phyloP scores from a whole-genome alignment of 2,329 filamentous ascomycete genomes.

The Chaetothyriales sp. region DNA sequence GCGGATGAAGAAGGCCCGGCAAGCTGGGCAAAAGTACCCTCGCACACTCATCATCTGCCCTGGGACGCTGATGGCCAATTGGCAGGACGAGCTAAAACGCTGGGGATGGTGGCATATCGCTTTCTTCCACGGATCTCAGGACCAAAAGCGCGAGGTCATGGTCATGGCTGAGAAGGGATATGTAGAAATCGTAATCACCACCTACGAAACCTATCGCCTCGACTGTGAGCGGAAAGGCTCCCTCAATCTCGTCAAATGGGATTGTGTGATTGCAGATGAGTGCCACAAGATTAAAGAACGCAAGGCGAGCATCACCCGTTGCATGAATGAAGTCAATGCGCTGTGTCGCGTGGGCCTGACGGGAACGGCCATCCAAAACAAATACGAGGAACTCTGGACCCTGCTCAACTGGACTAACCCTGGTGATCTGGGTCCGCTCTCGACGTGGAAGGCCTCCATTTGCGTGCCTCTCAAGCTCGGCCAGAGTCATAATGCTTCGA shows the following conservation, averaged over 20 bases:
- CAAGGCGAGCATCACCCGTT: conserved; percentile 61
- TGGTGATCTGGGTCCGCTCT: conserved; percentile 51
- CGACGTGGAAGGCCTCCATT: conserved; percentile 67
- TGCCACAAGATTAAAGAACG: conserved; percentile 80
- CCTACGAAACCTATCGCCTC: conserved; percentile 73
- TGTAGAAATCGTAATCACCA: conserved; percentile 85
- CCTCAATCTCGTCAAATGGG: conserved; percentile 81
- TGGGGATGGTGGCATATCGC: conserved; percentile 97
- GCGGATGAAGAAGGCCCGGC: conserved; percentile 73
- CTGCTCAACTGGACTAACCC: conserved; percentile 94
- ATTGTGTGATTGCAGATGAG: conserved; percentile 87
- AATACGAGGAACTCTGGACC: conserved; percentile 94
- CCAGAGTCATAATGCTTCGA: conserved; percentile 82
- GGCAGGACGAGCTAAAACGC: conserved; percentile 68
- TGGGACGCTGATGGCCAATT: conserved; percentile 77
- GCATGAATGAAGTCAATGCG: conserved; percentile 82
- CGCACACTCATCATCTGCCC: conserved; percentile 76
- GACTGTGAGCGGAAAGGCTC: conserved; percentile 46
- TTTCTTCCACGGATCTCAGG: conserved; percentile 57
- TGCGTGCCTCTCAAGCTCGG: conserved; percentile 69
- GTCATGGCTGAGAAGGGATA: conserved; percentile 60
- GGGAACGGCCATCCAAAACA: conserved; percentile 94
- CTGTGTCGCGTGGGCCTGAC: conserved; percentile 87
- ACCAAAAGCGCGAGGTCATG: conserved; percentile 54
- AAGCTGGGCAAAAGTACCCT: conserved; percentile 61